Conservation (phyloP, 2,329 filamentous ascomycete genomes). For the Herpotrichia juniperi region DNA sequence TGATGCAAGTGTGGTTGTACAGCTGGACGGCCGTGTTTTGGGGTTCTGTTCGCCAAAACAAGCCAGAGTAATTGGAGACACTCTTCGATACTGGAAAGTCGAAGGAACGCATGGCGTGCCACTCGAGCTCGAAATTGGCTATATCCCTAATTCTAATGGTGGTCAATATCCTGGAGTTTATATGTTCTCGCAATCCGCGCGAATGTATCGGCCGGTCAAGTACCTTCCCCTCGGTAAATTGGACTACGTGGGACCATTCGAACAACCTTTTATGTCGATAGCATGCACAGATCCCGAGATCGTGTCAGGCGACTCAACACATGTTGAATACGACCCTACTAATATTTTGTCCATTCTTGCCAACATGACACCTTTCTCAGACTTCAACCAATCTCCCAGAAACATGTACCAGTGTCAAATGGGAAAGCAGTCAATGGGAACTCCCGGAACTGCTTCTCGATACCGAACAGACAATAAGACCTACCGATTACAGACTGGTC, state of each 20-base stretch:
- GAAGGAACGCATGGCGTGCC: slow-evolving; percentile 82
- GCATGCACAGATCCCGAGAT: slow-evolving; percentile 89
- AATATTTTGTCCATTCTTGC: slow-evolving; percentile 97
- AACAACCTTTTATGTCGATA: slow-evolving; percentile 98
- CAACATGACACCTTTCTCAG: slow-evolving; percentile 98
- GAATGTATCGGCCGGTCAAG: slow-evolving; percentile 88
- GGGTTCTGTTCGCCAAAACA: slow-evolving; percentile 90
- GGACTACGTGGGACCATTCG: slow-evolving; percentile 89
- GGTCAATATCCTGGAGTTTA: slow-evolving; percentile 97
- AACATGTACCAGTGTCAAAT: slow-evolving; percentile 99
- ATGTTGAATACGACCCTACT: slow-evolving; percentile 92
- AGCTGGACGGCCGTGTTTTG: slow-evolving; percentile 87
- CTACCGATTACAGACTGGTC: slow-evolving; percentile 92
- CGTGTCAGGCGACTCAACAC: slow-evolving; percentile 84
- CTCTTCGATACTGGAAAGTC: slow-evolving; percentile 93
- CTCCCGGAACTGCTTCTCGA: slow-evolving; percentile 80
- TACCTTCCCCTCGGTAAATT: slow-evolving; percentile 85
- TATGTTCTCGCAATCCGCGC: slow-evolving; percentile 84
- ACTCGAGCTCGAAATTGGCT: slow-evolving; percentile 85
- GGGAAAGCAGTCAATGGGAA: slow-evolving; percentile 99
- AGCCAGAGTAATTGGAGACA: slow-evolving; percentile 81
- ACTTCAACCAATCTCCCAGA: slow-evolving; percentile 97
- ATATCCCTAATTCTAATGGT: slow-evolving; percentile 83
- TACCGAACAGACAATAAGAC: slow-evolving; percentile 97
- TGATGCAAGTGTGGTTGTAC: slow-evolving; percentile 84